Conservation (phyloP, 106 monocot genomes). For the Dendrobium nobile region DNA sequence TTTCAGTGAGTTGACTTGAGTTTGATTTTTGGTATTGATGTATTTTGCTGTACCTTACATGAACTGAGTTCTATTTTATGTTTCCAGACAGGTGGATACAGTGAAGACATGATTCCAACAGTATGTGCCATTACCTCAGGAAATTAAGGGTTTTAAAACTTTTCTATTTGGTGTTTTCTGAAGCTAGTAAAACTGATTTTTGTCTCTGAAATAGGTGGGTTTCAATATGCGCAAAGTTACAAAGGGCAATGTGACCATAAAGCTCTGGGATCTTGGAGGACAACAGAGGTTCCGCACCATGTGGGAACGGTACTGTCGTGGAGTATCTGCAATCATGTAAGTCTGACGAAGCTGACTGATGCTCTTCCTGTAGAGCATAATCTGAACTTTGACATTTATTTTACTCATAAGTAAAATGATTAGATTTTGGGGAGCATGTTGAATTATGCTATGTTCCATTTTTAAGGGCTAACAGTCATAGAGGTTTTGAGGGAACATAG, state of each 20-base stretch:
- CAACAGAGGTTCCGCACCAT: conserved; percentile 87
- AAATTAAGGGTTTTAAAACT: not conserved
- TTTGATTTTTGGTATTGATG: not conserved
- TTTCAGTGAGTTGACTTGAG: conserved; percentile 56
- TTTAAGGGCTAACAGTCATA: not conserved
- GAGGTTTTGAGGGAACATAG: not conserved
- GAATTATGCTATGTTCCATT: not conserved
- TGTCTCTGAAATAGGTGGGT: conserved; percentile 51
- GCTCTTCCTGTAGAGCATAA: not conserved
- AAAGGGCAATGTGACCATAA: conserved; percentile 97
- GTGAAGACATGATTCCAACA: conserved; percentile 98
- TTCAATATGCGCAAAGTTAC: conserved; percentile 99
- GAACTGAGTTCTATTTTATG: not conserved
- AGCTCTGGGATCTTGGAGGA: conserved; percentile 95
- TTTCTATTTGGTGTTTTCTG: conserved; percentile 2
- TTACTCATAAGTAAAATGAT: not conserved
- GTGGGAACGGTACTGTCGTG: conserved; percentile 99
- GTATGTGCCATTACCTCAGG: conserved; percentile 35
- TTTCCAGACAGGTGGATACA: conserved; percentile 86
- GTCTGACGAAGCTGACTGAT: conserved; percentile 2
- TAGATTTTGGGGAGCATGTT: not conserved
- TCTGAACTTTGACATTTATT: not conserved
- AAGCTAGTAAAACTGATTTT: conserved; percentile 3
- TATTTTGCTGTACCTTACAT: conserved; percentile 7
- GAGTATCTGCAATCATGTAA: conserved; percentile 96